Evolutionary conservation across 441 rosid species (phyloP).

Genomic region (Cnidoscolus chayamansa): DNA sequence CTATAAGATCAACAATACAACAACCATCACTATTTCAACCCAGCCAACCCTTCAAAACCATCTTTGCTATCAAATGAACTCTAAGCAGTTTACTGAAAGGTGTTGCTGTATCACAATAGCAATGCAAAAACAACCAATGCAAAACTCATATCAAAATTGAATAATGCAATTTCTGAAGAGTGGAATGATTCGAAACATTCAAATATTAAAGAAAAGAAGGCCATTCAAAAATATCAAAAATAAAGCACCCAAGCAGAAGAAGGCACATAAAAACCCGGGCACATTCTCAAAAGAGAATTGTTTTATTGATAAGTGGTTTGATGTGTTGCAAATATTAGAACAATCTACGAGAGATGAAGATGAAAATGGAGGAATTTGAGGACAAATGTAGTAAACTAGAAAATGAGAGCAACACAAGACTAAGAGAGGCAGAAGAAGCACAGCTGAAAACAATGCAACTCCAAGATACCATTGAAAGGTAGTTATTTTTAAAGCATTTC

Average conservation of each 20-base stretch:
- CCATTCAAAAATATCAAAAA: not conserved
- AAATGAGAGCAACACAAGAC: constrained; percentile 39
- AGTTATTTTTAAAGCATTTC: constrained; percentile 11
- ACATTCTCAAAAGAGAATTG: not conserved
- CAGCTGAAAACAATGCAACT: constrained; percentile 43
- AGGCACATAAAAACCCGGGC: not conserved
- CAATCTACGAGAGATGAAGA: constrained; percentile 38
- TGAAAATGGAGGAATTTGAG: constrained; percentile 45
- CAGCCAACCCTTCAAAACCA: not conserved
- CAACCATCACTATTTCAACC: not conserved
- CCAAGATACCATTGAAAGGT: constrained; percentile 50
- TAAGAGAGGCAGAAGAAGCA: constrained; percentile 48
- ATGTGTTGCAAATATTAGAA: constrained; percentile 31
- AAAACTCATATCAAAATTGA: not conserved
- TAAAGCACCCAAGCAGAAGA: not conserved
- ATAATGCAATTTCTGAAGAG: not conserved
- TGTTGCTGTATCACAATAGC: not conserved
- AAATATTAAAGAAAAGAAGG: not conserved
- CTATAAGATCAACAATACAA: not conserved
- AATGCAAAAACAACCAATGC: not conserved
- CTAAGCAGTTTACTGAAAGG: not conserved
- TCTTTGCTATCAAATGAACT: not conserved
- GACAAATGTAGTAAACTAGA: constrained; percentile 37
- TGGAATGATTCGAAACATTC: not conserved
- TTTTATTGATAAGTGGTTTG: not conserved